phyloP scores from a whole-genome alignment of 2,329 filamentous ascomycete species.

The Talaromyces sp. region DNA sequence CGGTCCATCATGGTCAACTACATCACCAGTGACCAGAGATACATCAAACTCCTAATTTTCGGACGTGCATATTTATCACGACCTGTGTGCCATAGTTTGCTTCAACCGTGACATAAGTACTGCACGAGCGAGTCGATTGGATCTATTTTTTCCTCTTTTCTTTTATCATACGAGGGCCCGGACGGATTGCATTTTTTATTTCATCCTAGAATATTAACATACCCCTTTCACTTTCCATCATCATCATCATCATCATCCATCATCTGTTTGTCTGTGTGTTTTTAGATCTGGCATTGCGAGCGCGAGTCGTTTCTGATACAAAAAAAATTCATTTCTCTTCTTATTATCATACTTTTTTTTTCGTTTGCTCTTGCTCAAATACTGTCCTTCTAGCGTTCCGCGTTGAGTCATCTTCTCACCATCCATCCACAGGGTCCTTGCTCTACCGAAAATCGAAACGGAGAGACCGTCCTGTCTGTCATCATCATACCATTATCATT shows the following conservation, averaged over 20 bases:
- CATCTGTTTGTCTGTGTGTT: conserved; percentile 31
- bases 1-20: neutral
- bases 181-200: conserved; percentile 25
- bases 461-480: neutral
- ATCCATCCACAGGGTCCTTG: neutral
- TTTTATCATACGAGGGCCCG: conserved; percentile 16
- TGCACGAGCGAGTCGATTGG: conserved; percentile 18
- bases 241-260: conserved; percentile 15
- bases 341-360: conserved; percentile 18
- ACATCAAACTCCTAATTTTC: neutral
- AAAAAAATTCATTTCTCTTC: conserved; percentile 21
- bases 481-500: conserved; percentile 1
- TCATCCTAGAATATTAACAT: conserved; percentile 30
- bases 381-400: conserved; percentile 19
- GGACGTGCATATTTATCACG: conserved; percentile 16
- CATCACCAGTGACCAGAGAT: conserved; percentile 5
- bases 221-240: conserved; percentile 2
- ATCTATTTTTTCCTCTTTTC: conserved; percentile 18
- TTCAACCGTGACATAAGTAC: conserved; percentile 16
- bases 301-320: conserved; percentile 34
- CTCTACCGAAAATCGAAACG: neutral
- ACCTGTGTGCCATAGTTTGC: conserved; percentile 25
- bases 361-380: neutral
- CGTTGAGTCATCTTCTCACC: conserved; percentile 8
- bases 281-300: conserved; percentile 49